These are phyloP conservation scores for Pulveroboletus sp. DNA, from an alignment of 768 basidiomycete species.

Conservation along the genomic window DNA sequence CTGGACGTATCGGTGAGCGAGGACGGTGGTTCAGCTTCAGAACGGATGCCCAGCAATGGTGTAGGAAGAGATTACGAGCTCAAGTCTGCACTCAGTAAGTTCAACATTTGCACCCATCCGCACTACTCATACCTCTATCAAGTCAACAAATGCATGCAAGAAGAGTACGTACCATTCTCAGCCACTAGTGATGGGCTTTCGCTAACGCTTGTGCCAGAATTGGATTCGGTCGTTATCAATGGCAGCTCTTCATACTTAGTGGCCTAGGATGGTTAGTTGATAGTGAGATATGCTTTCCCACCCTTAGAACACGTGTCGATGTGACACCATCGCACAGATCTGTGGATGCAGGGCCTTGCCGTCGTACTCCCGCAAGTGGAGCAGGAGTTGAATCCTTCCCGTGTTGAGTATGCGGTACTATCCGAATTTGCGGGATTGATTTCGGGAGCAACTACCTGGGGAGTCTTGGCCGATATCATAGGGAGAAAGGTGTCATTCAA, in stretches of 20 bases:
- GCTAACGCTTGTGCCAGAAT: constrained; percentile 31
- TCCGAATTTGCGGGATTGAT: constrained; percentile 48
- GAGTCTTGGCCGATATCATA: constrained; percentile 47
- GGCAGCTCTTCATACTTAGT: constrained; percentile 44
- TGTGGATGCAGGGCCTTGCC: constrained; percentile 48
- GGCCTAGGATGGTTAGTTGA: constrained; percentile 51
- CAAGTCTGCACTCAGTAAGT: constrained; percentile 32
- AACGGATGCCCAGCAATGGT: constrained; percentile 16
- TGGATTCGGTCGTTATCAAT: constrained; percentile 50
- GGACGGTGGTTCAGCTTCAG: constrained; percentile 11
- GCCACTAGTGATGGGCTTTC: constrained; percentile 2
- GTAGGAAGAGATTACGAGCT: constrained; percentile 32
- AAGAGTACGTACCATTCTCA: constrained; percentile 34
- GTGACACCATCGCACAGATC: no score
- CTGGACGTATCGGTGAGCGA: constrained; percentile 5
- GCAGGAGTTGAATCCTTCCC: constrained; percentile 40
- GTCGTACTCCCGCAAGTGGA: constrained; percentile 44
- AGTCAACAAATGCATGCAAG: constrained; percentile 48
- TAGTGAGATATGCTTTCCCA: constrained; percentile 31
- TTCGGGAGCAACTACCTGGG: constrained; percentile 49
- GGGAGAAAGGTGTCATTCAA: constrained; percentile 48
- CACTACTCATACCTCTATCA: not conserved
- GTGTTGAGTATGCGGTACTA: constrained; percentile 45
- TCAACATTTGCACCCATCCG: not conserved
- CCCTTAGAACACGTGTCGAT: constrained; percentile 25